Evolutionary conservation across 805 yeast species (phyloP).

Genomic region (Yarrowia bubula): DNA sequence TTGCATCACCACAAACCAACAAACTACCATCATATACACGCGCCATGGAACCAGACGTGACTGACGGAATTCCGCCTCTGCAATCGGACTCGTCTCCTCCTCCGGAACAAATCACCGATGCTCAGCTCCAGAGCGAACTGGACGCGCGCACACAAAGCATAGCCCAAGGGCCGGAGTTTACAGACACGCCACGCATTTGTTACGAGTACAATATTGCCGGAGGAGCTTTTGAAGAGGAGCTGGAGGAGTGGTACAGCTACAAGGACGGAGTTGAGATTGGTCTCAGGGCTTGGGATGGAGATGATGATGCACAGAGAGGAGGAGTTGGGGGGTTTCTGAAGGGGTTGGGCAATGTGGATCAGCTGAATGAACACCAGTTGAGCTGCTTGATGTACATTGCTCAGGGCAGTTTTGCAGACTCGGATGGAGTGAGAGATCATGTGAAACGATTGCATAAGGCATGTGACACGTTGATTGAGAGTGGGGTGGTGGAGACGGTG

Average conservation of each 20-base stretch:
- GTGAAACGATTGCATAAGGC: neutral
- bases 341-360: neutral
- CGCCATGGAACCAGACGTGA: conserved; percentile 10
- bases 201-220: conserved; percentile 44
- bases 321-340: neutral
- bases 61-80: neutral
- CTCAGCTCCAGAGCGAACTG: conserved; percentile 15
- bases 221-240: conserved; percentile 43
- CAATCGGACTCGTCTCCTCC: conserved; percentile 6
- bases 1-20: neutral
- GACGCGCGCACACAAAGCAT: conserved; percentile 16
- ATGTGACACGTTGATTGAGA: neutral
- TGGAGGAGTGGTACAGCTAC: conserved; percentile 49
- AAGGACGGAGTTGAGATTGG: neutral
- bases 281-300: conserved; percentile 6
- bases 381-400: neutral
- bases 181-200: conserved; percentile 44
- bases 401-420: conserved; percentile 5
- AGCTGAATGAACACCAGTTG: neutral
- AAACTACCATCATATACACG: neutral
- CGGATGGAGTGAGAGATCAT: neutral
- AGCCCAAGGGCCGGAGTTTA: conserved; percentile 27
- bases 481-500: neutral
- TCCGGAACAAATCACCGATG: conserved; percentile 9
- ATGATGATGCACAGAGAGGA: neutral